A percentile compares a stretch with the other conserved stretches of the same genome.
Conservation (phyloP, 2,329 filamentous ascomycete species). For the Curvularia lunata region DNA sequence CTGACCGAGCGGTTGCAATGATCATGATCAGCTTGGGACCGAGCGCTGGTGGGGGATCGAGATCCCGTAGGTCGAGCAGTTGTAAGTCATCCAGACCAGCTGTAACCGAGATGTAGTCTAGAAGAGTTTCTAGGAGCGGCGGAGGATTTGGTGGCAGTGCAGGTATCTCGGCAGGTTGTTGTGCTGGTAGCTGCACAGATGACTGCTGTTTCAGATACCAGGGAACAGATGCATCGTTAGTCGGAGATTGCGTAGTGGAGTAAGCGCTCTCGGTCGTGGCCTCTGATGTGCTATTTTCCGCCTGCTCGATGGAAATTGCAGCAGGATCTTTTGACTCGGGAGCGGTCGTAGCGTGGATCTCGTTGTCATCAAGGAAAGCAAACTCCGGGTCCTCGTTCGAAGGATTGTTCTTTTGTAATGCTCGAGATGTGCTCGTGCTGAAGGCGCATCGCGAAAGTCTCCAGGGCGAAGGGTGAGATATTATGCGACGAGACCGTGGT, state of each 20-base stretch:
- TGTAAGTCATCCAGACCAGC: constrained; percentile 83
- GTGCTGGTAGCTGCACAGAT: constrained; percentile 44
- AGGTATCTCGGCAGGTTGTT: constrained; percentile 64
- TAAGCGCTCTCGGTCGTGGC: constrained; percentile 9
- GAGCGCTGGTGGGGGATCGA: constrained; percentile 86
- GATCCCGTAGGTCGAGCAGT: constrained; percentile 79
- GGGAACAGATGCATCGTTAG: constrained; percentile 55
- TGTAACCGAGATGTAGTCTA: constrained; percentile 81
- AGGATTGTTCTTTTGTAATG: constrained; percentile 23
- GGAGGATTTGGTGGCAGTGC: constrained; percentile 73
- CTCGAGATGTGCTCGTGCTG: constrained; percentile 25
- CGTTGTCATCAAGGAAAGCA: constrained; percentile 15
- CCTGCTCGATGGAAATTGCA: not conserved
- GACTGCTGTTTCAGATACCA: constrained; percentile 79
- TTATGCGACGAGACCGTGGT: constrained; percentile 11
- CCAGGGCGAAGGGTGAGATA: constrained; percentile 13
- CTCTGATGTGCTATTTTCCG: constrained; percentile 12
- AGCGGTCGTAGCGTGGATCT: not conserved
- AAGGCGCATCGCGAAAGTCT: constrained; percentile 26
- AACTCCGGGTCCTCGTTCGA: constrained; percentile 22
- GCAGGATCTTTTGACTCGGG: constrained; percentile 1
- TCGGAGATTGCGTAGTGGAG: constrained; percentile 6
- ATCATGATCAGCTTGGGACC: constrained; percentile 92
- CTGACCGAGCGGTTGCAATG: constrained; percentile 86
- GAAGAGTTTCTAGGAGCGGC: constrained; percentile 70